A percentile compares a stretch with the other conserved stretches of the same genome.
Evolutionary conservation across 2,329 filamentous ascomycete species (phyloP).

Genomic region (Tolypocladium capitatum): DNA sequence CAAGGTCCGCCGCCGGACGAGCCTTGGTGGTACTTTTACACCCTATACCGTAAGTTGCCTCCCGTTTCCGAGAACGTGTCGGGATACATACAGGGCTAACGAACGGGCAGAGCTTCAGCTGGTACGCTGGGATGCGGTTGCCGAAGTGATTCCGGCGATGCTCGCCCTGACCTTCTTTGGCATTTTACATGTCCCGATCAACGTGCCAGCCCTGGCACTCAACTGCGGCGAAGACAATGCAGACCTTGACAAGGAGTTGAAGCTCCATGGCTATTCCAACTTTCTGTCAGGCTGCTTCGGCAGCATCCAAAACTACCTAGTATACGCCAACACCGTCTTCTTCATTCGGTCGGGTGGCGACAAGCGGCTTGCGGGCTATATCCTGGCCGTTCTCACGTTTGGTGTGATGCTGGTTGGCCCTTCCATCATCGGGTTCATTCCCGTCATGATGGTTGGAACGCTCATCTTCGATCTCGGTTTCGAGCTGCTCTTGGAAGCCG

Average conservation of each 20-base stretch:
- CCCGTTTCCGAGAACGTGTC: background rate
- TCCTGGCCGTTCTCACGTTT: conserved; percentile 70
- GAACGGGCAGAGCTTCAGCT: conserved; percentile 53
- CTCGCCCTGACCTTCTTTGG: conserved; percentile 95
- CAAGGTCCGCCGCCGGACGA: conserved; percentile 70
- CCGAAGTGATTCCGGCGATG: conserved; percentile 85
- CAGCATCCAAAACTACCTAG: conserved; percentile 92
- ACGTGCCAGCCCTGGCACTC: conserved; percentile 84
- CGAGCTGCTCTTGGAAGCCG: conserved; percentile 75
- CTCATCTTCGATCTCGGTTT: conserved; percentile 93
- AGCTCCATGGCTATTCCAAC: conserved; percentile 88
- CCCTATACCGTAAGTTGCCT: conserved; percentile 62
- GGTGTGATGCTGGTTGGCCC: conserved; percentile 78
- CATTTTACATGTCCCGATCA: conserved; percentile 93
- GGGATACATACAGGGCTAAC: conserved; percentile 4
- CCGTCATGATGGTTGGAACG: conserved; percentile 91
- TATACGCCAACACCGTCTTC: conserved; percentile 94
- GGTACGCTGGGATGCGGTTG: conserved; percentile 72
- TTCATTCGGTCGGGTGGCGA: conserved; percentile 90
- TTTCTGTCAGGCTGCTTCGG: conserved; percentile 74
- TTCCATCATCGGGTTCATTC: conserved; percentile 81
- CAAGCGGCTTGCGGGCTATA: conserved; percentile 69
- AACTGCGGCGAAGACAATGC: conserved; percentile 87
- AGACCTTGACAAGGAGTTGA: conserved; percentile 79
- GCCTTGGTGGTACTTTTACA: conserved; percentile 97